Conservation (phyloP, 441 rosid genomes). For the Populus hybrid region DNA sequence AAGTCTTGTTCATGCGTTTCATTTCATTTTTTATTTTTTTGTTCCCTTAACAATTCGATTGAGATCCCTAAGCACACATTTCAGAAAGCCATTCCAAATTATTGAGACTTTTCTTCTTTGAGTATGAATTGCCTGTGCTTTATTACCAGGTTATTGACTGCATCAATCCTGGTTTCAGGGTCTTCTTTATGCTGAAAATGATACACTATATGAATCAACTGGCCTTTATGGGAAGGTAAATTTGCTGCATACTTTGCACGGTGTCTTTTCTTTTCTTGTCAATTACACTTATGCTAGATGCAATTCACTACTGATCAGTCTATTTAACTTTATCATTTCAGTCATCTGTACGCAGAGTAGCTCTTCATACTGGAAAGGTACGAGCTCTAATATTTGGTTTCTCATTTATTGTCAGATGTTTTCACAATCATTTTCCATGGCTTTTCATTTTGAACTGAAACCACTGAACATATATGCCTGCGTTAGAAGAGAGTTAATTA, state of each 20-base stretch:
- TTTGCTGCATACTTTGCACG: background rate
- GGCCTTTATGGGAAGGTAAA: constrained; percentile 60
- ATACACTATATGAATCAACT: constrained; percentile 78
- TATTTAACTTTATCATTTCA: constrained; percentile 29
- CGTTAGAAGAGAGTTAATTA: background rate
- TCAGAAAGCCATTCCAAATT: background rate
- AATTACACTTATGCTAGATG: background rate
- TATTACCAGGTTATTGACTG: background rate
- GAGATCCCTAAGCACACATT: background rate
- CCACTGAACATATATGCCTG: background rate
- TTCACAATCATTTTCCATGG: background rate
- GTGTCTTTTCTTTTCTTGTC: constrained; percentile 1
- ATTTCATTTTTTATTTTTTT: background rate
- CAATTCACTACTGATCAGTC: constrained; percentile 10
- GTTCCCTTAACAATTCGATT: background rate
- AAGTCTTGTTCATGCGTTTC: background rate
- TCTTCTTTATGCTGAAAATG: constrained; percentile 74
- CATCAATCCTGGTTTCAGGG: constrained; percentile 53
- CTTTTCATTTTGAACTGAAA: background rate
- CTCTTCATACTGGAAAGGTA: constrained; percentile 82
- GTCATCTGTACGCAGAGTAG: constrained; percentile 90
- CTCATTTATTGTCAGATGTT: background rate
- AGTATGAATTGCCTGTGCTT: background rate
- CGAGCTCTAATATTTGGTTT: constrained; percentile 9
- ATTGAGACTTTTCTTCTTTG: background rate